Percentiles rank a stretch among this genome's conserved stretches.
These are phyloP conservation scores for Protomyces gravidus DNA, from an alignment of 1,139 yeast species.

Conservation along the genomic window DNA sequence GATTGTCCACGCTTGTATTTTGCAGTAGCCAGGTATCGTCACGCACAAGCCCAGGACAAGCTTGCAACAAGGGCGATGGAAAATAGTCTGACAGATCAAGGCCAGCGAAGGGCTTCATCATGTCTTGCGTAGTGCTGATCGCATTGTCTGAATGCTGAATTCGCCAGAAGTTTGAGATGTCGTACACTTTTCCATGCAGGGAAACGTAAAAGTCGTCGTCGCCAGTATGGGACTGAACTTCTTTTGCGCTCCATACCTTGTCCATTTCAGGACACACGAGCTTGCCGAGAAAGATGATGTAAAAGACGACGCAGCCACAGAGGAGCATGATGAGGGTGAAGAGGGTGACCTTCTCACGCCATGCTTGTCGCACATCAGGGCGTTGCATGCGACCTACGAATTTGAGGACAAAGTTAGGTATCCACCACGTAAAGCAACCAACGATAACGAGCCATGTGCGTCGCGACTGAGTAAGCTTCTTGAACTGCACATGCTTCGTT, in stretches of 20 bases:
- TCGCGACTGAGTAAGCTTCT: constrained; percentile 39
- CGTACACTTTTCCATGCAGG: constrained; percentile 45
- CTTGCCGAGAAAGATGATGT: constrained; percentile 44
- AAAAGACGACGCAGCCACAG: constrained; percentile 43
- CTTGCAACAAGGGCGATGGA: constrained; percentile 44
- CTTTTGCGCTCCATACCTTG: constrained; percentile 44
- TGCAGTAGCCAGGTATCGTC: constrained; percentile 37
- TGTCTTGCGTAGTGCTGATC: constrained; percentile 38
- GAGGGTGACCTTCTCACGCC: constrained; percentile 44
- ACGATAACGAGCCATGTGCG: constrained; percentile 43
- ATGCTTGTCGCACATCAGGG: constrained; percentile 44
- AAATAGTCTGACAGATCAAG: constrained; percentile 43
- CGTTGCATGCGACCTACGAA: constrained; percentile 42
- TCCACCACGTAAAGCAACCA: constrained; percentile 44
- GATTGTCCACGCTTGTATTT: constrained; percentile 39
- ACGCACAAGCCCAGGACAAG: constrained; percentile 43
- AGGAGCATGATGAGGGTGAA: constrained; percentile 41
- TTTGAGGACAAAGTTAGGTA: constrained; percentile 41
- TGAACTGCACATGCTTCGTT: constrained; percentile 34
- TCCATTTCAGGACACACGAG: constrained; percentile 45
- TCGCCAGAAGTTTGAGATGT: constrained; percentile 43
- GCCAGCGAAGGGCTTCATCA: constrained; percentile 44
- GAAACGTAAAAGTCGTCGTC: constrained; percentile 42
- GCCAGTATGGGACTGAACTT: constrained; percentile 43
- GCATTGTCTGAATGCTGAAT: constrained; percentile 44